A percentile compares a stretch with the other conserved stretches of the same genome.
phyloP scores from a whole-genome alignment of 225 moss, liverwort and hornwort species.

The Straminergon stramineum region DNA sequence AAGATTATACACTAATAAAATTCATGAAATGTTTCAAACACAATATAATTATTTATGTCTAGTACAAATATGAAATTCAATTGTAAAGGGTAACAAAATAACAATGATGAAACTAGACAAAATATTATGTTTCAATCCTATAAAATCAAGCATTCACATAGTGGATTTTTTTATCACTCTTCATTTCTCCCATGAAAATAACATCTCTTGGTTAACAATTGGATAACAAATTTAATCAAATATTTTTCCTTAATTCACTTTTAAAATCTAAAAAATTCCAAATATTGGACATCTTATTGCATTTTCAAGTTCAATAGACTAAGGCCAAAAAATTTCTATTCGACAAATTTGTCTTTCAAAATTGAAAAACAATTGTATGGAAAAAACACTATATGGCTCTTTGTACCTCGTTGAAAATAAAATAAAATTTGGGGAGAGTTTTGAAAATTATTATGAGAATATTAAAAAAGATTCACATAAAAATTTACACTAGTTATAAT shows the following conservation, averaged over 20 bases:
- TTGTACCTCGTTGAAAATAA: not conserved
- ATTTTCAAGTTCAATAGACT: not conserved
- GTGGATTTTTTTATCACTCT: not conserved
- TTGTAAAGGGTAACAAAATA: not conserved
- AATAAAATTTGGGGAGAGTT: not conserved
- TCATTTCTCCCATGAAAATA: fast-evolving
- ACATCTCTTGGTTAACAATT: not conserved
- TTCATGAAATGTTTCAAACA: fast-evolving
- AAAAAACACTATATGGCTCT: not conserved
- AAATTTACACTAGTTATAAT: not conserved
- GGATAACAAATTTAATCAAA: fast-evolving
- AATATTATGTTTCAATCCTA: not conserved
- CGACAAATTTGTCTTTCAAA: not conserved
- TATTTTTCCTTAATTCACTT: not conserved
- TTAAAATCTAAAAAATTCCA: not conserved
- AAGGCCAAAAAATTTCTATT: not conserved
- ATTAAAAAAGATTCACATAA: fast-evolving
- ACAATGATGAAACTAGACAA: not conserved
- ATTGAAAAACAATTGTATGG: not conserved
- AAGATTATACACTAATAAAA: not conserved
- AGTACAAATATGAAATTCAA: not conserved
- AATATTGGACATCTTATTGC: not conserved
- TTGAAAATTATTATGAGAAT: not conserved
- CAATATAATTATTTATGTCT: not conserved
- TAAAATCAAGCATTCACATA: not conserved